Percentiles rank a stretch among this genome's conserved stretches.
Conservation (phyloP, 78 protist species). For the Isochrysis galbana region DNA sequence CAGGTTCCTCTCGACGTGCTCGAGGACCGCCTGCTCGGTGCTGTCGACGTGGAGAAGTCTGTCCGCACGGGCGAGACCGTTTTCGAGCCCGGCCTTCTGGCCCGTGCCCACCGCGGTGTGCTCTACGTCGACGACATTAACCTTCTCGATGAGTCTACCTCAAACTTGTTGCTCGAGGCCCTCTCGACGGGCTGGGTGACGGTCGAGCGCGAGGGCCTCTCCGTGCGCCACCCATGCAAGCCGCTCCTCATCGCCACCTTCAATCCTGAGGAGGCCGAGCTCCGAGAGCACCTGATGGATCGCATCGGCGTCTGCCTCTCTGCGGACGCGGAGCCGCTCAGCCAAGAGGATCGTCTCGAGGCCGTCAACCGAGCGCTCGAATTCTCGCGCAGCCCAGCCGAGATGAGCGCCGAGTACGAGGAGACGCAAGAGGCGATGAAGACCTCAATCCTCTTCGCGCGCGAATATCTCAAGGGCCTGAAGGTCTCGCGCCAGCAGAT, state of each 20-base stretch:
- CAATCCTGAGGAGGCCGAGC: slow-evolving; percentile 54
- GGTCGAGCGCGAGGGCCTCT: slow-evolving; percentile 56
- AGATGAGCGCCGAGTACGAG: not conserved
- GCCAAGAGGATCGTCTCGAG: slow-evolving; percentile 40
- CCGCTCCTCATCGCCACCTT: slow-evolving; percentile 56
- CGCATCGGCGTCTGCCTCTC: slow-evolving; percentile 51
- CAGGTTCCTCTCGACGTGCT: slow-evolving; percentile 43
- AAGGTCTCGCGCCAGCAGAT: not conserved
- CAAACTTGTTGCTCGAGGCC: slow-evolving; percentile 49
- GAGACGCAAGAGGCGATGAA: slow-evolving; percentile 9
- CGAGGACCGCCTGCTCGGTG: slow-evolving; percentile 49
- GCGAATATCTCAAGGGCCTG: slow-evolving; percentile 41
- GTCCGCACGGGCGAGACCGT: slow-evolving; percentile 42
- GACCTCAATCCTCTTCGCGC: slow-evolving; percentile 34
- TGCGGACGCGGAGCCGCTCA: slow-evolving; percentile 25
- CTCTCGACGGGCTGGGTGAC: slow-evolving; percentile 40
- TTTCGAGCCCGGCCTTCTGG: slow-evolving; percentile 51
- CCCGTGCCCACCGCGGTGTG: slow-evolving; percentile 34
- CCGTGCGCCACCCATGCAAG: slow-evolving; percentile 46
- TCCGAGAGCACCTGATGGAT: slow-evolving; percentile 50
- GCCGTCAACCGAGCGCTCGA: not conserved
- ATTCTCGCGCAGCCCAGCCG: not conserved
- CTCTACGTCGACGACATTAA: slow-evolving; percentile 59
- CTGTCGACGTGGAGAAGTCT: slow-evolving; percentile 49
- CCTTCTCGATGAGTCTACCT: slow-evolving; percentile 40